phyloP scores from a whole-genome alignment of 305 asterid genomes.

The Rubia balearica region DNA sequence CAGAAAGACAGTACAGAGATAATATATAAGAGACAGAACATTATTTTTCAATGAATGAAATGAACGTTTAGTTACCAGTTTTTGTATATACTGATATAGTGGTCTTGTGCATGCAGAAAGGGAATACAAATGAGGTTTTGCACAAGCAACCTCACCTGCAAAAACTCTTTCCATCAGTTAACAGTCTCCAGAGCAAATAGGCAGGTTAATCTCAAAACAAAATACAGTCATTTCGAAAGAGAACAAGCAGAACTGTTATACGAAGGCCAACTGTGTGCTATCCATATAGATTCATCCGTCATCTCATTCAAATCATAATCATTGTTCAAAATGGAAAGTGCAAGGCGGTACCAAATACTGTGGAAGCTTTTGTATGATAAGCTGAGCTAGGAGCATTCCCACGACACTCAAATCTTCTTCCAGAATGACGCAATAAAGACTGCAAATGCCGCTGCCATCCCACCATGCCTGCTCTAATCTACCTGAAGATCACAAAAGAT shows the following conservation, averaged over 20 bases:
- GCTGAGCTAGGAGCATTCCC: slow-evolving; percentile 33
- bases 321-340: slow-evolving; percentile 2
- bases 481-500: background rate
- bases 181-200: background rate
- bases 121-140: slow-evolving; percentile 31
- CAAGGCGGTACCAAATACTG: slow-evolving; percentile 41
- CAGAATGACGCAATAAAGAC: slow-evolving; percentile 49
- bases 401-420: slow-evolving; percentile 44
- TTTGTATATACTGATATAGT: slow-evolving; percentile 42
- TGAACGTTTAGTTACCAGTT: slow-evolving; percentile 34
- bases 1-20: background rate
- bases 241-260: background rate
- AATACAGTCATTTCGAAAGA: background rate
- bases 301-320: background rate
- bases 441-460: slow-evolving; percentile 70
- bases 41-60: background rate
- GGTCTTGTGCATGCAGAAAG: slow-evolving; percentile 40
- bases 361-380: slow-evolving; percentile 46
- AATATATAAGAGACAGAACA: slow-evolving; percentile 1
- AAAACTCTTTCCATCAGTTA: slow-evolving; percentile 16
- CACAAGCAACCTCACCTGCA: slow-evolving; percentile 48
- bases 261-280: background rate
- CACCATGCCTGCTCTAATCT: slow-evolving; percentile 32
- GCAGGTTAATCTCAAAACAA: background rate
- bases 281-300: slow-evolving; percentile 2